phyloP scores from a whole-genome alignment of 495 filamentous ascomycete genomes.

The Penicillium coprophilum region DNA sequence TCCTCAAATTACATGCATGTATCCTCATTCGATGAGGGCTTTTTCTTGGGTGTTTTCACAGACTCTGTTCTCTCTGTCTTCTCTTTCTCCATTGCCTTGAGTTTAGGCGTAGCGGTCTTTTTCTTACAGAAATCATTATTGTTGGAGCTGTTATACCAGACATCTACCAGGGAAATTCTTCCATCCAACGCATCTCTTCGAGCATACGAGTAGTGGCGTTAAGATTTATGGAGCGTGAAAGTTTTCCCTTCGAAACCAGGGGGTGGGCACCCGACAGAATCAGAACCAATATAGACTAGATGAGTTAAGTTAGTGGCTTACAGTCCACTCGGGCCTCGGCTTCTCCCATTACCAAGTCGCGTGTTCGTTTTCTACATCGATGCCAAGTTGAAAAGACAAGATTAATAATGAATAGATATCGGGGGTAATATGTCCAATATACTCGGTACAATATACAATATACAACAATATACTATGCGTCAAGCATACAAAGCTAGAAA shows the following conservation, averaged over 20 bases:
- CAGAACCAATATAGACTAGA: not conserved
- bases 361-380: conserved; percentile 17
- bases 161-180: not conserved
- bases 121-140: not conserved
- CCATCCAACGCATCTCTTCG: not conserved
- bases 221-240: not conserved
- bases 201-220: not conserved
- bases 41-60: conserved; percentile 12
- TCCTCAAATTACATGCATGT: not conserved
- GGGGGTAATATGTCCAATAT: not conserved
- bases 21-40: not conserved
- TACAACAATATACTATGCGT: too few relatives aligned
- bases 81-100: not conserved
- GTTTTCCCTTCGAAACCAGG: not conserved
- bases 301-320: conserved; percentile 18
- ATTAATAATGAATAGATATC: not conserved
- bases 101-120: not conserved
- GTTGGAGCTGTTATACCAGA: not conserved
- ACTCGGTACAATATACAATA: too few relatives aligned
- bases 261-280: not conserved
- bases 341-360: conserved; percentile 17
- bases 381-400: not conserved
- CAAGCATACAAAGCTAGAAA: not conserved
- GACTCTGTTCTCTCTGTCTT: not conserved
- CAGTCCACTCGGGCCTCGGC: conserved; percentile 25